Evolutionary conservation across 495 filamentous ascomycete genomes (phyloP), one percentile per base, ranked within the genome.

Genomic region (Penicillium silybi): DNA sequence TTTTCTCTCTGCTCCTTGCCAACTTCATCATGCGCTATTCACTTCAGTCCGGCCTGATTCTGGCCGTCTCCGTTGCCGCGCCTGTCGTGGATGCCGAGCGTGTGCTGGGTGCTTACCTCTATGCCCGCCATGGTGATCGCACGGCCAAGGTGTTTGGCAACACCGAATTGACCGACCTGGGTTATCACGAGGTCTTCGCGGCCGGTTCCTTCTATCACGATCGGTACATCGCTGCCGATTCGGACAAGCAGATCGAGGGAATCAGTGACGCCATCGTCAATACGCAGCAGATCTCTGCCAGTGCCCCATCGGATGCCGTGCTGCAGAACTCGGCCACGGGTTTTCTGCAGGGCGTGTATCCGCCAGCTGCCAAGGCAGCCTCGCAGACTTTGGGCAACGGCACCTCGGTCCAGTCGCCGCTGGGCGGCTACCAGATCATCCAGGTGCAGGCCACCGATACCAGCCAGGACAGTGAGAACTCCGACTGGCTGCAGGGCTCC

Each of bases 321-420:
- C 72, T 89, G 39, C 80, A 85, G 64, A 83, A 77, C 51, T 77
- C 77, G 8, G 76, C 72, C 42, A 69, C 69, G 10, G 79, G 75
- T 20, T 87, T 85, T 63, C 54, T 86, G 37, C 84, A 87, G 56
- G 81, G 75, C 26, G 69, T 87, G 5, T 87, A 86, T 44, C 84
- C 84, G 2, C 80, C 83, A 1, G 77, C 77, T 0, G 80, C 80
- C 7, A 45, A 59, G 4, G 46, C 57, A 2, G 58, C 66, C 15
- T 63, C 61, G 23, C 54, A 71, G 20, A 76, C 67, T 5, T 64
- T 87, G 27, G 61, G 63, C 35, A 80, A 86, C 58, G 82, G 81
- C 23, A 75, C 65, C 19, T 71, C 61, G 15, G 67, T 84, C 1
- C 58, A 72, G n/a, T 59, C 78, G 6, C 84, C 84, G 0, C 55